Percentiles rank a stretch among this genome's conserved stretches.
Conservation (phyloP, 257 asterid genomes). For the Penstemon eatonii region DNA sequence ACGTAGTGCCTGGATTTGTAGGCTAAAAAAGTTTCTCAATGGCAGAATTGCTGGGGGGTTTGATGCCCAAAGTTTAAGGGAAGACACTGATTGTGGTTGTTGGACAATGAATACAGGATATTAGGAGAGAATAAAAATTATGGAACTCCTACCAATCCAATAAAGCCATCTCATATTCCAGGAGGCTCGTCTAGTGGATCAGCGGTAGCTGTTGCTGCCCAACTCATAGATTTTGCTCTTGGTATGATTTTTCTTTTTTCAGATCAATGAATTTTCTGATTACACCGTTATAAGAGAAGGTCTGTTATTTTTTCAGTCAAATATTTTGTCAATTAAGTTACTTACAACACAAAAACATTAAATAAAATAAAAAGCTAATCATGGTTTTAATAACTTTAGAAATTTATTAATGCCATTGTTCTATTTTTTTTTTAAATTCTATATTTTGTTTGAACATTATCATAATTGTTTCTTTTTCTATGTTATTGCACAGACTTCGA, state of each 20-base stretch:
- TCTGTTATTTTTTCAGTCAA: neutral
- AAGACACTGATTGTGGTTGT: conserved; percentile 23
- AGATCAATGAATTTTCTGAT: conserved; percentile 1
- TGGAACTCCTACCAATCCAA: conserved; percentile 87
- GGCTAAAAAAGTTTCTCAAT: neutral
- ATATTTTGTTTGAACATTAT: conserved; percentile 17
- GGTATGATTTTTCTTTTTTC: conserved; percentile 45
- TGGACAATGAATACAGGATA: conserved; percentile 57
- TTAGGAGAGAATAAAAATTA: conserved; percentile 70
- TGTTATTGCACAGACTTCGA: conserved; percentile 1
- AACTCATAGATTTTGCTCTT: conserved; percentile 79
- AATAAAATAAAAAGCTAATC: neutral
- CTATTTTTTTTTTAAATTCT: conserved; percentile 2
- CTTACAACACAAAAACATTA: conserved; percentile 8
- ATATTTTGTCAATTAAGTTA: neutral
- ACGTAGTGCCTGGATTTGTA: neutral
- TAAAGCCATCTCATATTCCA: conserved; percentile 67
- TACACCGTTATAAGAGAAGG: neutral
- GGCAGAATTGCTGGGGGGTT: neutral
- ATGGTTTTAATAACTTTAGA: neutral
- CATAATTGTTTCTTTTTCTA: conserved; percentile 16
- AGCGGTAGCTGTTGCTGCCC: conserved; percentile 87
- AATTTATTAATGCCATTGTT: neutral
- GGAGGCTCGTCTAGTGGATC: conserved; percentile 97
- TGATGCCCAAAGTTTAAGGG: neutral